phyloP scores from a whole-genome alignment of 1,284 basidiomycete genomes.

The Cryptococcus sp. region DNA sequence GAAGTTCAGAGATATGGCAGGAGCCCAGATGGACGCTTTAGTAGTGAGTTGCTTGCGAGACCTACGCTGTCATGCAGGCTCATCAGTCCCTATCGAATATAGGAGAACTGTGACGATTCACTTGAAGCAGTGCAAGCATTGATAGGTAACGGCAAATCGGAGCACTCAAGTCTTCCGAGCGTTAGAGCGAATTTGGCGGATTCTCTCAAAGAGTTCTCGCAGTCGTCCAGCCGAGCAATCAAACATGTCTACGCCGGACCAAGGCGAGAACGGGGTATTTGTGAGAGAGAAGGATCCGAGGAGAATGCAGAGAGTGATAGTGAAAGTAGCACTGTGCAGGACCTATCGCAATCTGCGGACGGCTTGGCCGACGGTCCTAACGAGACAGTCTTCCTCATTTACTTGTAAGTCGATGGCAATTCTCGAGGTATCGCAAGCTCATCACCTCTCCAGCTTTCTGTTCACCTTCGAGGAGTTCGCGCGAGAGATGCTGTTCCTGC shows the following conservation, averaged over 20 bases:
- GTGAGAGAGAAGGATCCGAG: constrained; percentile 13
- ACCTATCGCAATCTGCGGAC: neutral
- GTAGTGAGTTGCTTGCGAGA: constrained; percentile 60
- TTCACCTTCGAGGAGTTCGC: constrained; percentile 92
- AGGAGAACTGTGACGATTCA: constrained; percentile 45
- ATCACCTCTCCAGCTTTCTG: constrained; percentile 70
- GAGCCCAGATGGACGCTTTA: constrained; percentile 71
- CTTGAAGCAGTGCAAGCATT: constrained; percentile 46
- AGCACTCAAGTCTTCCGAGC: constrained; percentile 59
- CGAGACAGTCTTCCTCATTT: constrained; percentile 74
- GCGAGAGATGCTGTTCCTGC: constrained; percentile 72
- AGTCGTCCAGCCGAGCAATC: constrained; percentile 72
- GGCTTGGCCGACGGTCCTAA: constrained; percentile 40
- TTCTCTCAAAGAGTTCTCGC: constrained; percentile 66
- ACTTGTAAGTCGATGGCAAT: constrained; percentile 66
- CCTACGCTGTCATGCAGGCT: neutral
- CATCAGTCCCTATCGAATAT: neutral
- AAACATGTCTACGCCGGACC: constrained; percentile 68
- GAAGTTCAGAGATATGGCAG: constrained; percentile 77
- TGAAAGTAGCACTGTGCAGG: constrained; percentile 8
- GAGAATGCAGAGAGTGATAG: constrained; percentile 1
- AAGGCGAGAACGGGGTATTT: constrained; percentile 30
- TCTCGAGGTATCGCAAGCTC: neutral
- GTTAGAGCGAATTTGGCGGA: constrained; percentile 67
- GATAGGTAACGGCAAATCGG: constrained; percentile 3